Conservation (phyloP, 306 rosid species). For the Geum urbanum region DNA sequence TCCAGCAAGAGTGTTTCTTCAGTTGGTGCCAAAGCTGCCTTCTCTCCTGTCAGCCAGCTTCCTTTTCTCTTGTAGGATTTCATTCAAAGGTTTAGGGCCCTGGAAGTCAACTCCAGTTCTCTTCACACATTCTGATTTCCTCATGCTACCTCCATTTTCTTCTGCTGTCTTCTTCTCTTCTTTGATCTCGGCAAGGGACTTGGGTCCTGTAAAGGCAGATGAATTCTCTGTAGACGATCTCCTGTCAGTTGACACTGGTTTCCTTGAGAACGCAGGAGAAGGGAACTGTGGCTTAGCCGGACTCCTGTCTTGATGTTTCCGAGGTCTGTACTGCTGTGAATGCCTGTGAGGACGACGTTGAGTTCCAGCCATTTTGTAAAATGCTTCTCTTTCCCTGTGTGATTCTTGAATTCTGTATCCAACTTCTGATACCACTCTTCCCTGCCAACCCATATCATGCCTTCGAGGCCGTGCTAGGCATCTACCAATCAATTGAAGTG, state of each 20-base stretch:
- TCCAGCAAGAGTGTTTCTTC: slow-evolving; percentile 22
- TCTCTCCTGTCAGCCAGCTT: slow-evolving; percentile 27
- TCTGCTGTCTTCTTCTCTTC: slow-evolving; percentile 47
- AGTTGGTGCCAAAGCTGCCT: slow-evolving; percentile 19
- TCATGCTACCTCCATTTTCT: slow-evolving; percentile 25
- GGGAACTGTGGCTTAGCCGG: slow-evolving; percentile 26
- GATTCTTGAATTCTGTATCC: slow-evolving; percentile 35
- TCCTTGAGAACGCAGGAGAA: slow-evolving; percentile 40
- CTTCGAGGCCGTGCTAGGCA: slow-evolving; percentile 28
- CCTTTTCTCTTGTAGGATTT: slow-evolving; percentile 55
- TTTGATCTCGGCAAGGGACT: slow-evolving; percentile 65
- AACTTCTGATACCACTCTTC: slow-evolving; percentile 49
- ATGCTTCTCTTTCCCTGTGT: slow-evolving; percentile 28
- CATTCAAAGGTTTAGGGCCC: slow-evolving; percentile 61
- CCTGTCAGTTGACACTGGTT: slow-evolving; percentile 33
- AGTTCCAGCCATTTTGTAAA: slow-evolving; percentile 26
- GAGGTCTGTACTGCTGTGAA: slow-evolving; percentile 41
- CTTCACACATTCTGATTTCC: not conserved
- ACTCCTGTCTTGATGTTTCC: slow-evolving; percentile 42
- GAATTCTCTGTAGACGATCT: slow-evolving; percentile 26
- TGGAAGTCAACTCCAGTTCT: slow-evolving; percentile 38
- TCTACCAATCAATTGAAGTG: slow-evolving; percentile 30
- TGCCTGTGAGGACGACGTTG: slow-evolving; percentile 33
- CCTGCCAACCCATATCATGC: slow-evolving; percentile 31
- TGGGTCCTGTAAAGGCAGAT: slow-evolving; percentile 57